Conservation (phyloP, 345 rosid genomes). For the Heritiera littoralis region DNA sequence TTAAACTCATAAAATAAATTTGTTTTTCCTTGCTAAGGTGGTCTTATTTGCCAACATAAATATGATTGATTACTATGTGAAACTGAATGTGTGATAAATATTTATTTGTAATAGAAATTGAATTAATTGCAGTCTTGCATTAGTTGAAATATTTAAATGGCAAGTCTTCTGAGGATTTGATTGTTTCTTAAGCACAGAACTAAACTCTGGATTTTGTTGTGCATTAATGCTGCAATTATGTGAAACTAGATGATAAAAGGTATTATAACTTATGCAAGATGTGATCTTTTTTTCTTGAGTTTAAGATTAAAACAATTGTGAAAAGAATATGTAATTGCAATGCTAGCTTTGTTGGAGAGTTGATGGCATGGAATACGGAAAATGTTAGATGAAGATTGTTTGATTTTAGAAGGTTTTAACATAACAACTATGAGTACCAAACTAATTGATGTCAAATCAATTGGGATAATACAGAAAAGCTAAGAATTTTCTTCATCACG, state of each 20-base stretch:
- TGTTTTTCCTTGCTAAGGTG: background rate
- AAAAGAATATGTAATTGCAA: background rate
- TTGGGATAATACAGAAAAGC: background rate
- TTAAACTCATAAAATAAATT: background rate
- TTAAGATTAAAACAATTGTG: background rate
- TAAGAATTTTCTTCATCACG: background rate
- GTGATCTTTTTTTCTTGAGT: slow-evolving; percentile 5
- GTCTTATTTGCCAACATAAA: background rate
- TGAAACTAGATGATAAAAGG: background rate
- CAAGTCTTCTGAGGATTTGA: background rate
- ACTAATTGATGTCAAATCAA: slow-evolving; percentile 9
- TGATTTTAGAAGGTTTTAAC: background rate
- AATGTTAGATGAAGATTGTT: background rate
- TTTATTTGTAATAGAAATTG: background rate
- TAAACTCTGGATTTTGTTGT: background rate
- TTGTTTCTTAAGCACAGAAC: background rate
- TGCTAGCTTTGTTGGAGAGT: background rate
- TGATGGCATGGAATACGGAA: background rate
- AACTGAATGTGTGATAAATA: background rate
- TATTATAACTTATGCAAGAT: background rate
- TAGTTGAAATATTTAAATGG: background rate
- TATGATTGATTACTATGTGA: background rate
- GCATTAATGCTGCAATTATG: background rate
- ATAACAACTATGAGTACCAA: background rate
- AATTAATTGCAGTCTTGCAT: background rate